Base-by-base conservation (phyloP, 495 filamentous ascomycete species). In the Penicillium cataractarum region DNA sequence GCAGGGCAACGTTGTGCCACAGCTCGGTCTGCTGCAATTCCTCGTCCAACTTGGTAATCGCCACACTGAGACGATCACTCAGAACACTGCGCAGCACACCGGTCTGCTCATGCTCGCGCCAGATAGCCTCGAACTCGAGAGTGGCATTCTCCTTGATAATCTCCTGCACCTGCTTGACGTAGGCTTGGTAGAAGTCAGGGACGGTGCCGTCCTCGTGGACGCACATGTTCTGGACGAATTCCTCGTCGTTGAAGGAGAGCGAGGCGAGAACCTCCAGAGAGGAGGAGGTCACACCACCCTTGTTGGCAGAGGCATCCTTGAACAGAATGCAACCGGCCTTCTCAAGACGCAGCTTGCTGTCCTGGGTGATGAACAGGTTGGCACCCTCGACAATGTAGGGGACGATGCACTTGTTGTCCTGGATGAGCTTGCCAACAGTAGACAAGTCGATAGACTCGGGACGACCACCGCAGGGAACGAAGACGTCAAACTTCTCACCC, bases 221-320 rank as follows among this genome's bases (percentile, higher is more conserved):
- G 76, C 96, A 99, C 96, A 99, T 98, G 79, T 99, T 86, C 75
- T 92, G 83, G 40, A 87, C 86, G 74, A 99, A 99, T 58, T 87
- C 88, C 55, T 84, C 76, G 64, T 98, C 94, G 73, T 98, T 89
- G 72, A 99, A 97, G 48, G 91, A 93, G 57, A 99, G 84, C 0
- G 93, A 92, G 10, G 95, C 95, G 19, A 99, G 84, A 5, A 99
- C 95, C 69, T 99, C 95, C 49, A 98, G 86, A 6, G 95, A 99
- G 0, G 95, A 98, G n/a, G 92, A 96, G 6, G 95, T 99, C 51
- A 99, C 95, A 73, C 95, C 95, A 69, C 95, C 95, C 83, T 99
- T 99, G 84, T 99, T 99, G 46, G 96, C 93, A 46, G 92, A 96
- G 13, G 95, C 95, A 77, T 99, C 95, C 82, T 99, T 99, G 86